Percentiles rank a stretch among this genome's conserved stretches.
Conservation (phyloP, 768 basidiomycete genomes). For the Podaxis carcinomalis region DNA sequence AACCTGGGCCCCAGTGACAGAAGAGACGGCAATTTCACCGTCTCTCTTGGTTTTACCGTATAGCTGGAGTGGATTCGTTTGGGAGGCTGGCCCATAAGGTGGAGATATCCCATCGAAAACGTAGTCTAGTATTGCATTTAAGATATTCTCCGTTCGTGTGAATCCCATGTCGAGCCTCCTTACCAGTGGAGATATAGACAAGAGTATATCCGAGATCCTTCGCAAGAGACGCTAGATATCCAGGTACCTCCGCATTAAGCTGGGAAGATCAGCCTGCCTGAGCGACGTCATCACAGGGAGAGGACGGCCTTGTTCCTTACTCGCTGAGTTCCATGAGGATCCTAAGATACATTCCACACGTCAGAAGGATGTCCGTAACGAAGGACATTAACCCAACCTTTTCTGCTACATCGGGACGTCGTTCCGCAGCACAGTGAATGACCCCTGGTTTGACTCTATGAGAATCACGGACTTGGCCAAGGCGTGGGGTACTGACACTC, state of each 20-base stretch:
- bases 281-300: background rate
- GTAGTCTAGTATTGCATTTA: slow-evolving; percentile 56
- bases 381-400: slow-evolving; percentile 45
- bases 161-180: slow-evolving; percentile 9
- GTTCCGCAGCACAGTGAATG: slow-evolving; percentile 93
- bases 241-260: slow-evolving; percentile 81
- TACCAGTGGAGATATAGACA: slow-evolving; percentile 91
- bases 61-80: slow-evolving; percentile 80
- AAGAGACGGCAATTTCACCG: slow-evolving; percentile 77
- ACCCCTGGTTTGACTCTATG: slow-evolving; percentile 48
- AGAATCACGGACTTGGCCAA: background rate
- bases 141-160: background rate
- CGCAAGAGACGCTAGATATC: slow-evolving; percentile 64
- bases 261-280: slow-evolving; percentile 23
- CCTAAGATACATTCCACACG: slow-evolving; percentile 29
- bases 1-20: slow-evolving; percentile 49
- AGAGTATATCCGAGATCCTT: slow-evolving; percentile 60
- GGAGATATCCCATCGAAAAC: slow-evolving; percentile 94
- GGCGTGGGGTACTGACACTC: slow-evolving; percentile 49
- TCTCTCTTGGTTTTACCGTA: slow-evolving; percentile 87
- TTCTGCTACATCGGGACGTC: slow-evolving; percentile 90
- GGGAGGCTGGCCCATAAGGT: slow-evolving; percentile 74
- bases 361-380: slow-evolving; percentile 5
- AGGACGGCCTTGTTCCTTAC: slow-evolving; percentile 31
- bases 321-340: slow-evolving; percentile 63